Base-by-base conservation (phyloP, 2,329 filamentous ascomycete species). In the Pseudocercospora vitis region DNA sequence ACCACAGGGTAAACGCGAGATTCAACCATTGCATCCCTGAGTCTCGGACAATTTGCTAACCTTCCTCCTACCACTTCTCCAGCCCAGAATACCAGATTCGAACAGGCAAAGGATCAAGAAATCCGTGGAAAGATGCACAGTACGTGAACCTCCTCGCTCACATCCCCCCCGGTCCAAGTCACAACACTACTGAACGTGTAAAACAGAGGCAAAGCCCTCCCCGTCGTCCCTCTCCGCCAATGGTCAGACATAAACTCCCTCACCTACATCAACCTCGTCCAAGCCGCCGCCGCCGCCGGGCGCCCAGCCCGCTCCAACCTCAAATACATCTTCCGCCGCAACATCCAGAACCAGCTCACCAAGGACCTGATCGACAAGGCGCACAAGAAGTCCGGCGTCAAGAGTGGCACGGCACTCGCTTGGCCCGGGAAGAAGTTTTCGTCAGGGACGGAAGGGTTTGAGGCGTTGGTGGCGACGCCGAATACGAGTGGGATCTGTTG, bases 241-340 rank as follows among this genome's bases (percentile, higher is more conserved):
- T 58, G 52, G 52, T 55, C 48, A 21, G 56, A 58, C 26, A 39
- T 60, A n/a, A 40, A 39, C 19, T 48, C 23, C 37, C 52, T 60
- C 16, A 56, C 48, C 9, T 58, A 50, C 51, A 26, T 37, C 18
- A 23, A 54, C 48, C 48, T 58, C 47, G 23, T 39, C 29, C 39
- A 16, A 19, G 19, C 21, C 16, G 7, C 37, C 23, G 28, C 55
- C n/a, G n/a, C n/a, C n/a, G n/a, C n/a, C n/a, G n/a, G n/a, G n/a
- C n/a, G n/a, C n/a, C n/a, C n/a, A n/a, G n/a, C n/a, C n/a, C n/a
- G n/a, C n/a, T n/a, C n/a, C n/a, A n/a, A n/a, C 24, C 45, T 56
- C 24, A 32, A 26, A 5, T 57, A 29, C 12, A 50, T 60, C n/a
- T 48, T 56, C 29, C 55, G 51, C 16, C 50, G 53, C 14, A 54